Evolutionary conservation across 1,284 basidiomycete species (phyloP), one percentile per base, ranked within the genome.

Genomic region (Ceratobasidium sp.): DNA sequence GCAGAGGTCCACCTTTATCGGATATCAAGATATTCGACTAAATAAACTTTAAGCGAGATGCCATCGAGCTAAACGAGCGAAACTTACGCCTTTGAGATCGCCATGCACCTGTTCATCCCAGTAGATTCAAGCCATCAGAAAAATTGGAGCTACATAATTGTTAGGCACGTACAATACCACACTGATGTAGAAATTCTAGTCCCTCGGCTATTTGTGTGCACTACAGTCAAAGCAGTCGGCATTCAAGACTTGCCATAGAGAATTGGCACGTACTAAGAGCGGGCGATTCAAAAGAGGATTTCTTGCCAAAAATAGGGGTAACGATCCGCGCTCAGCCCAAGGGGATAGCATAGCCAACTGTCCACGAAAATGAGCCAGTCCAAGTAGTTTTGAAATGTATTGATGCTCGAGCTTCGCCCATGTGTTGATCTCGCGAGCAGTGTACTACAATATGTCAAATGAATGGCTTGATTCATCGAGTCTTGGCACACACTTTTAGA

Each of bases 271-370:
- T 13, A 72, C 70, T 26, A 72, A 13, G 15, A 28, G 39, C 20
- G 44, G 56, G n/a, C 70, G 70, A 26, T 72, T 58, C 13, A 63
- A 3, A 20, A 28, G 39, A 61, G 70, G 70, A 39, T 61, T 56
- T 12, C 42, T n/a, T n/a, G 26, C 55, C 10, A 72, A 40, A 46
- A 49, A 72, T 10, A 18, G 42, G 18, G 9, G 39, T 15, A 72
- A 60, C 39, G 44, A 28, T 1, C 70, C 70, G n/a, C 26, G 28
- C 26, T 72, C 42, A 40, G 61, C 56, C 70, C 70, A 72, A 9
- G 56, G 70, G 7, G 70, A 72, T 7, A 72, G 42, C 55, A 63
- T 72, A 15, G 55, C 70, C 33, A 72, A 61, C 56, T 63, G 70
- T 0, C 46, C 56, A 10, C 58, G 56, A 49, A 46, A 63, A 23